Conservation (phyloP, 2,329 filamentous ascomycete genomes). For the Colletotrichum endophyticum region DNA sequence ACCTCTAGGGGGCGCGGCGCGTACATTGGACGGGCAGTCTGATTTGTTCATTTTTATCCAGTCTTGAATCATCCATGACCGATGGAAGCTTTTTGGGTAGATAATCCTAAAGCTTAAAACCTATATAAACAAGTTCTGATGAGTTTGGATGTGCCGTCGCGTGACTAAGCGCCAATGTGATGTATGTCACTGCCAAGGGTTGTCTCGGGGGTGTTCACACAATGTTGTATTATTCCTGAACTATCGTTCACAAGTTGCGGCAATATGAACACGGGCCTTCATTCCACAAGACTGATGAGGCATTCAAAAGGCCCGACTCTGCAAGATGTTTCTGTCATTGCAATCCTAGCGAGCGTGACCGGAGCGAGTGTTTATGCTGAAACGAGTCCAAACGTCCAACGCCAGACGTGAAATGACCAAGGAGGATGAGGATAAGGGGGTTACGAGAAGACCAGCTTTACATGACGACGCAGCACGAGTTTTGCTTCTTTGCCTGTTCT, state of each 20-base stretch:
- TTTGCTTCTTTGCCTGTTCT: slow-evolving; percentile 79
- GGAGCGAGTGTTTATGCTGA: slow-evolving; percentile 17
- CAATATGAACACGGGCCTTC: slow-evolving; percentile 4
- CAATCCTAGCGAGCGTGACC: slow-evolving; percentile 3
- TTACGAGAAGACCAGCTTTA: slow-evolving; percentile 39
- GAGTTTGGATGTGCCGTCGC: background rate
- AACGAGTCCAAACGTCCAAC: slow-evolving; percentile 26
- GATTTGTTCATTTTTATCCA: background rate
- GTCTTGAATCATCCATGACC: background rate
- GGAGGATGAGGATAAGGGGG: background rate
- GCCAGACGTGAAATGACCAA: slow-evolving; percentile 25
- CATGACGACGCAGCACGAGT: slow-evolving; percentile 77
- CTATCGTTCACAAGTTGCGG: background rate
- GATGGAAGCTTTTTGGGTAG: background rate
- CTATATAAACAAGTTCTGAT: background rate
- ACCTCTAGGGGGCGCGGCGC: background rate
- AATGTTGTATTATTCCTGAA: slow-evolving; percentile 12
- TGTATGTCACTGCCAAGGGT: background rate
- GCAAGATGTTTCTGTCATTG: background rate
- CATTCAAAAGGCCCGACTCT: background rate
- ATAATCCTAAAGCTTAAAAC: slow-evolving; percentile 18
- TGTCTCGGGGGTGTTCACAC: background rate
- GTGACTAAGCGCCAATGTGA: background rate
- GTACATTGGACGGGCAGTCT: background rate
- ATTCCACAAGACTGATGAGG: background rate